phyloP scores from a whole-genome alignment of 148 eudicot genomes.

The Heliosperma pusillum region DNA sequence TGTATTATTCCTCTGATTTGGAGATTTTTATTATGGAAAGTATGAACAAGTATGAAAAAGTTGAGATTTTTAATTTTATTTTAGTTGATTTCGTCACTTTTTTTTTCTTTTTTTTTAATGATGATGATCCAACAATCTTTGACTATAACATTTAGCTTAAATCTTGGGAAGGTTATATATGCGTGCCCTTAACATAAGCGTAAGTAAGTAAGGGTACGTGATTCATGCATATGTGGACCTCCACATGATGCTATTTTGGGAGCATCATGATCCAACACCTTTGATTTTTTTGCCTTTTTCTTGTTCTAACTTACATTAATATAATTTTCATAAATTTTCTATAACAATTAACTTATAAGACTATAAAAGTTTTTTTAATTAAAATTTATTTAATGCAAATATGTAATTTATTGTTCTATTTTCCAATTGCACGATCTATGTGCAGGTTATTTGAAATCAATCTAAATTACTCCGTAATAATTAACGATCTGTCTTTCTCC shows the following conservation, averaged over 20 bases:
- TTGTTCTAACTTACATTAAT: too few relatives aligned
- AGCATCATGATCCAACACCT: slow-evolving; percentile 24
- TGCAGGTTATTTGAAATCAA: too few relatives aligned
- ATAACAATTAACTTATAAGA: too few relatives aligned
- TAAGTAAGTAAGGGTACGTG: slow-evolving; percentile 7
- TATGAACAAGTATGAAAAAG: background rate
- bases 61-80: background rate
- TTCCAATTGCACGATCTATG: too few relatives aligned
- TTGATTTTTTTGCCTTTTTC: slow-evolving; percentile 17
- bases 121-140: slow-evolving; percentile 24
- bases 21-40: background rate
- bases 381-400: too few relatives aligned
- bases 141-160: slow-evolving; percentile 1
- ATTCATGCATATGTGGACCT: slow-evolving; percentile 21
- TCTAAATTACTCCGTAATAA: too few relatives aligned
- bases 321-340: too few relatives aligned
- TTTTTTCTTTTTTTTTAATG: background rate
- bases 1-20: slow-evolving; percentile 7
- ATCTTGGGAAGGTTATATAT: slow-evolving; percentile 30
- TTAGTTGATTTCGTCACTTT: background rate
- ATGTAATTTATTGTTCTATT: too few relatives aligned
- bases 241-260: slow-evolving; percentile 24
- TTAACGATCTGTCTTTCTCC: too few relatives aligned
- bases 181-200: background rate
- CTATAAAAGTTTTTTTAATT: too few relatives aligned